Percentiles rank a stretch among this genome's conserved stretches.
These are phyloP conservation scores for Coemansia sp. DNA, from an alignment of 192 early-diverging fungal species.

Conservation along the genomic window DNA sequence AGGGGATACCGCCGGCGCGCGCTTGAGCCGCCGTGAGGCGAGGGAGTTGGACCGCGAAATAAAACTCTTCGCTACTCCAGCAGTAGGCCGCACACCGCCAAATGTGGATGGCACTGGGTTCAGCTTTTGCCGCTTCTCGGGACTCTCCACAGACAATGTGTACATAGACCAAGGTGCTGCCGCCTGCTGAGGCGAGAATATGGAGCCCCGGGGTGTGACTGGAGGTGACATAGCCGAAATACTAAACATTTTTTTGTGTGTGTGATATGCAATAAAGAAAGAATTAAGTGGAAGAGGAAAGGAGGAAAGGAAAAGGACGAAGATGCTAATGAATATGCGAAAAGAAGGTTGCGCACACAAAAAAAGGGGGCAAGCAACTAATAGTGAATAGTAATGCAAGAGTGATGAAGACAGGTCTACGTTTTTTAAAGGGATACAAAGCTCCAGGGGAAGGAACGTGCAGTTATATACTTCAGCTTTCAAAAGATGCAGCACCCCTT, in stretches of 20 bases:
- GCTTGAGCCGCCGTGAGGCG: slow-evolving; percentile 31
- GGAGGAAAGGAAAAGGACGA: neutral
- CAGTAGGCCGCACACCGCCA: neutral
- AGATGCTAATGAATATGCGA: slow-evolving; percentile 11
- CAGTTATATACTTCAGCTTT: slow-evolving; percentile 6
- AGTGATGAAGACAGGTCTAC: slow-evolving; percentile 4
- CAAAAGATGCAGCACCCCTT: neutral
- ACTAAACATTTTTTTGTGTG: slow-evolving; percentile 30
- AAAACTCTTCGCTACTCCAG: neutral
- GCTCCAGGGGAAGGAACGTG: neutral
- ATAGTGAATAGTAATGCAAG: slow-evolving; percentile 5
- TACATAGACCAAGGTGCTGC: slow-evolving; percentile 20
- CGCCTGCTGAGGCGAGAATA: slow-evolving; percentile 32
- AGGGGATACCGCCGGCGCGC: slow-evolving; percentile 8
- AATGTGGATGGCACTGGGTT: slow-evolving; percentile 5
- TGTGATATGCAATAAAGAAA: neutral
- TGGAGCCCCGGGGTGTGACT: slow-evolving; percentile 29
- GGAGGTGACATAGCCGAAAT: slow-evolving; percentile 37
- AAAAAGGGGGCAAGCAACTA: neutral
- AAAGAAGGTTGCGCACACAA: neutral
- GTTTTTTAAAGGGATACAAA: neutral
- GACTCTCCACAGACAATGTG: slow-evolving; percentile 22
- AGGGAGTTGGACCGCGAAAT: slow-evolving; percentile 17
- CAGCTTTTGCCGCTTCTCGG: slow-evolving; percentile 27
- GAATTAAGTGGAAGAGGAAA: neutral